phyloP scores from a whole-genome alignment of 148 eudicot genomes.

The Camellia granthamiana region DNA sequence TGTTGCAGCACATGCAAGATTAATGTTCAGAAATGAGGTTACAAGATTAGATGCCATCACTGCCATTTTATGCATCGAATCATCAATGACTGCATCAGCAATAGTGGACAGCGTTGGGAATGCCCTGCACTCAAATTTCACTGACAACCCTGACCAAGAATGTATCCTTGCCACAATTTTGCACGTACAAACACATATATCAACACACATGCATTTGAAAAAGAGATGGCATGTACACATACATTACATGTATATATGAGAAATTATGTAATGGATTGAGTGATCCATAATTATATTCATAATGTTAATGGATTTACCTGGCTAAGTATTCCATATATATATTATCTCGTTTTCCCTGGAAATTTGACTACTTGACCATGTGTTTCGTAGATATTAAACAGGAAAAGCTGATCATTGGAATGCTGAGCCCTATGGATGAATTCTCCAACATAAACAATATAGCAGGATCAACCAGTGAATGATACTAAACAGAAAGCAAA shows the following conservation, averaged over 20 bases:
- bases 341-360: neutral
- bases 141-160: conserved; percentile 83
- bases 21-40: conserved; percentile 93
- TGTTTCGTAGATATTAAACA: conserved; percentile 54
- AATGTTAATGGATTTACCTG: too few species aligned
- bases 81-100: conserved; percentile 97
- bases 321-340: neutral
- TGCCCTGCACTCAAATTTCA: conserved; percentile 91
- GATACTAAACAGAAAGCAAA: conserved; percentile 5
- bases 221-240: neutral
- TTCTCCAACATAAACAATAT: conserved; percentile 15
- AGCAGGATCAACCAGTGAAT: conserved; percentile 13
- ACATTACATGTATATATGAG: neutral
- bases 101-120: conserved; percentile 86
- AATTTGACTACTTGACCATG: conserved; percentile 24
- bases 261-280: neutral
- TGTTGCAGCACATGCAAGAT: conserved; percentile 81
- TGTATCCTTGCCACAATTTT: conserved; percentile 43
- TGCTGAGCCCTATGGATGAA: conserved; percentile 53
- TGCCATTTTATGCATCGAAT: conserved; percentile 94
- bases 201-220: neutral
- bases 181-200: neutral
- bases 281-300: neutral
- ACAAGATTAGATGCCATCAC: conserved; percentile 79
- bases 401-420: conserved; percentile 69